A percentile compares a stretch with the other conserved stretches of the same genome.
Evolutionary conservation across 768 basidiomycete species (phyloP).

Genomic region (Porphyrellus cyaneotinctus): DNA sequence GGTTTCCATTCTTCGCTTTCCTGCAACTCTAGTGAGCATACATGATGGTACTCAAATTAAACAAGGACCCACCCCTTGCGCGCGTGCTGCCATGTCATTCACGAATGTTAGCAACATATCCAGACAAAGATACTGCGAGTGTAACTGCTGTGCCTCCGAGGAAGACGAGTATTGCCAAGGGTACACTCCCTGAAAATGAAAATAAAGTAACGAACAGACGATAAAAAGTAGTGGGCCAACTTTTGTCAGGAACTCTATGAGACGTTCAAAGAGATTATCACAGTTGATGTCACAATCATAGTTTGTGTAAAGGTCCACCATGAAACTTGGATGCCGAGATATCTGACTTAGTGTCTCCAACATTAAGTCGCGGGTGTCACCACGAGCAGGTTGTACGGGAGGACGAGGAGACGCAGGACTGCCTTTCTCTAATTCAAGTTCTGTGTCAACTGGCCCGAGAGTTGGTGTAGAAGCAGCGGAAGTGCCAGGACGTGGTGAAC

Average conservation of each 20-base stretch:
- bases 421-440: constrained; percentile 46
- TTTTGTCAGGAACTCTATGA: constrained; percentile 85
- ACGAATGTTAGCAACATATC: constrained; percentile 86
- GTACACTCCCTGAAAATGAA: constrained; percentile 65
- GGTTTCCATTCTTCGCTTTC: constrained; percentile 55
- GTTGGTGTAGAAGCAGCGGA: constrained; percentile 43
- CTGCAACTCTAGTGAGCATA: constrained; percentile 27
- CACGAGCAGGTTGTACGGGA: constrained; percentile 71
- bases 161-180: constrained; percentile 56
- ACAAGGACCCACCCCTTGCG: constrained; percentile 40
- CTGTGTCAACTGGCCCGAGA: constrained; percentile 36
- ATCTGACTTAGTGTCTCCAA: constrained; percentile 83
- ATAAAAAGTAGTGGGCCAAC: constrained; percentile 37
- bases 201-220: constrained; percentile 5
- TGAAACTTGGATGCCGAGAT: constrained; percentile 80
- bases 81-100: constrained; percentile 77
- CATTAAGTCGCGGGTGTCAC: constrained; percentile 85
- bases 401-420: constrained; percentile 50
- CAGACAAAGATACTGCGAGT: constrained; percentile 81
- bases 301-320: constrained; percentile 94
- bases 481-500: constrained; percentile 53
- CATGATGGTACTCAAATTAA: constrained; percentile 3
- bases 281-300: constrained; percentile 97
- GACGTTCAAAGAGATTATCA: constrained; percentile 90
- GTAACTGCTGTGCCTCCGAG: constrained; percentile 63